Conservation (phyloP, 176 grass and related monocot genomes). For the Aegilops bicornis region DNA sequence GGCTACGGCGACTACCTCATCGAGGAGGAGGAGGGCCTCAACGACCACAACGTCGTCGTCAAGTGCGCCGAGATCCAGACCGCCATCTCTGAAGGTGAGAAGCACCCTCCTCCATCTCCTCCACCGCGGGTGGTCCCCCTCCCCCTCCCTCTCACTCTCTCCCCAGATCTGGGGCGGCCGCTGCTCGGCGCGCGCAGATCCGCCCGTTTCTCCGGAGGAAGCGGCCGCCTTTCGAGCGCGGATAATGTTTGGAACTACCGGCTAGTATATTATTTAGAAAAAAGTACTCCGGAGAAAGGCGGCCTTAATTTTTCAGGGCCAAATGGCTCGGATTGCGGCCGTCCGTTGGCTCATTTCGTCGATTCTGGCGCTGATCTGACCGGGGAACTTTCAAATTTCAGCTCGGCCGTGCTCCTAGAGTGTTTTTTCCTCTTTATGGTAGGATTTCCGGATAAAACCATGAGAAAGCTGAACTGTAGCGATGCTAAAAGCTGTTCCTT, state of each 20-base stretch:
- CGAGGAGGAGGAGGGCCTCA: constrained; percentile 95
- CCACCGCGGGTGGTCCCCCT: too few relatives aligned
- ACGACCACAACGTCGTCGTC: constrained; percentile 87
- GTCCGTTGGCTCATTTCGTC: not conserved
- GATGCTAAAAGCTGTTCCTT: not conserved
- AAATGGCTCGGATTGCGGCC: not conserved
- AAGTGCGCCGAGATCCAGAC: constrained; percentile 90
- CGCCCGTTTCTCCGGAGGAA: not conserved
- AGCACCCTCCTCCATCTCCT: too few relatives aligned
- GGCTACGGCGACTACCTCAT: constrained; percentile 69
- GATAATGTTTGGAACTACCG: not conserved
- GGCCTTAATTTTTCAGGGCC: not conserved
- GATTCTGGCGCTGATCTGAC: constrained; percentile 16
- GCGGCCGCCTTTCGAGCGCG: not conserved
- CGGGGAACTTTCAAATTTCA: not conserved
- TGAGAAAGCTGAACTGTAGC: not conserved
- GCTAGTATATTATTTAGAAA: not conserved
- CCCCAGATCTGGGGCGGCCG: constrained; percentile 33
- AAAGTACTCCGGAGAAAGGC: not conserved
- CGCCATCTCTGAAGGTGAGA: constrained; percentile 83
- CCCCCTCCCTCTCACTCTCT: not conserved
- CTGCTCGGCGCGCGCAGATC: constrained; percentile 29
- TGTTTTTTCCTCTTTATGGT: not conserved
- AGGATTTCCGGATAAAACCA: not conserved
- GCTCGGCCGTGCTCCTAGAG: not conserved